Base-by-base conservation (phyloP, 2,329 filamentous ascomycete genomes). In the Fusarium duplospermum region DNA sequence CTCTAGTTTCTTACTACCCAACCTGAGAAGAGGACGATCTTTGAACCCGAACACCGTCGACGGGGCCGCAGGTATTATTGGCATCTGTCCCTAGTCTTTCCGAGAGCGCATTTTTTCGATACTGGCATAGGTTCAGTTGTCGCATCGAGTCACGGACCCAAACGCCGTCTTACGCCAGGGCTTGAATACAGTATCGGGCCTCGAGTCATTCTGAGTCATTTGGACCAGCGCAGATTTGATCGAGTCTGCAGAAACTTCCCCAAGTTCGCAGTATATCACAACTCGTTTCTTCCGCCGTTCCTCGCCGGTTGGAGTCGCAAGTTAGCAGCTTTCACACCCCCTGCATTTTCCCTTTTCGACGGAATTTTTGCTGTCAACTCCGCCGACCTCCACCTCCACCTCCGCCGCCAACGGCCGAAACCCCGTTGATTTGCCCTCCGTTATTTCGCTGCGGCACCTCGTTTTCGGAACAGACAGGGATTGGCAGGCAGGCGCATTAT, bases 331-430 rank as follows among this genome's bases (percentile, higher is more conserved):
- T 57, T 27, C 24, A 56, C 52, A 2, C 29, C 36, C 62, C 62
- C 62, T 64, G 62, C 36, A 56, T 59, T 45, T 33, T 45, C 61
- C 62, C 35, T 35, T 64, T 57, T 45, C 52, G 62, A 66, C 72
- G 72, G 72, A 64, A 29, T 59, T 75, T 75, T 58, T 27, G 38
- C 4, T 54, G 4, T 18, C 33, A 74, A 74, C 54, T 75, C 72
- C 72, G 72, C 72, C 66, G 54, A 57, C 72, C 69, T 67, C 42
- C 56, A 54, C 33, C 24, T 58, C 62, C 62, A 24, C 62, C 47
- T 58, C 38, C 52, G 52, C 62, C 50, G 47, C 29, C 42, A 24
- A 47, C 58, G 31, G 38, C 61, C 33, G 31, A 31, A 29, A 31
- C 47, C 27, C 47, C 47, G 61, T 40, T 35, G 45, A 63, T 56